Conservation (phyloP, 495 filamentous ascomycete species). For the Tuber calosporum region DNA sequence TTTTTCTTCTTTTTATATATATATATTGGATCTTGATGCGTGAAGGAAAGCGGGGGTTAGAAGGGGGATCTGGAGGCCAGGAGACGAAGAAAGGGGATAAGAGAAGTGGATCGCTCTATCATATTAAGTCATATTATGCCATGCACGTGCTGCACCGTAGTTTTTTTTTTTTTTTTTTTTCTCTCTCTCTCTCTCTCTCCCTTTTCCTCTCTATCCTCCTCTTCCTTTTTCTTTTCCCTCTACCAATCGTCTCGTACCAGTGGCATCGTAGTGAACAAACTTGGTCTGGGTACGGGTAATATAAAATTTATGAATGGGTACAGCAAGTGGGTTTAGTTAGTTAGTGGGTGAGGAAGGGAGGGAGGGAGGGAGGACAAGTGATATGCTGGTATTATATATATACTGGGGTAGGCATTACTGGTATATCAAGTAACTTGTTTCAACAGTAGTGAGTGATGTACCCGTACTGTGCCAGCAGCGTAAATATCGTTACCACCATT, state of each 20-base stretch:
- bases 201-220: background rate
- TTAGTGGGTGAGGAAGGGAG: no score
- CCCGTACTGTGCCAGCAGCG: no score
- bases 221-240: background rate
- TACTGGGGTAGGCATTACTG: no score
- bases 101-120: background rate
- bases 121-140: background rate
- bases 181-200: conserved; percentile 6
- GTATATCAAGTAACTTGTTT: no score
- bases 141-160: conserved; percentile 4
- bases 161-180: conserved; percentile 12
- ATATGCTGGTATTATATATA: no score
- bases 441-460: no score
- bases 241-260: background rate
- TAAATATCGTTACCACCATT: no score
- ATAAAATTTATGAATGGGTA: no score
- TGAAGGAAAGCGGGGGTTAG: background rate
- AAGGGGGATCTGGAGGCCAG: background rate
- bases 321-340: no score
- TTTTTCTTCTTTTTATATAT: background rate
- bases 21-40: background rate
- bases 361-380: no score
- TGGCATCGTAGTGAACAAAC: background rate
- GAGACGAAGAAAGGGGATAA: background rate
- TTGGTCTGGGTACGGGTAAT: no score